Evolutionary conservation across 169 alveolate genomes (phyloP), one percentile per base, ranked within the genome.

Genomic region (Eimeria tenella): DNA sequence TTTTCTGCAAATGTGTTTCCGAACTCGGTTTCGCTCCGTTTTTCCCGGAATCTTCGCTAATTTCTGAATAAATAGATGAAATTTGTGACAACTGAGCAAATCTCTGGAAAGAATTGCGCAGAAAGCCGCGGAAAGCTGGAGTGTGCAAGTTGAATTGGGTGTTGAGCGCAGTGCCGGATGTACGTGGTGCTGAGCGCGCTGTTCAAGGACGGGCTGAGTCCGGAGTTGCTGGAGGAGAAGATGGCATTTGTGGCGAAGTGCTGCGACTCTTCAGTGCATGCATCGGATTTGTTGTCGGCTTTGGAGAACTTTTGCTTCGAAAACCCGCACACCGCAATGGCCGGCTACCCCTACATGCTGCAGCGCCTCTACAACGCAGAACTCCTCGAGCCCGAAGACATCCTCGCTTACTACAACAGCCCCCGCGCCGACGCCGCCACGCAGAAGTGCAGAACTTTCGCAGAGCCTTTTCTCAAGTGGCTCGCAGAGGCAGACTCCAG

Each of bases 351-450:
- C 31, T 92, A 92, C 71, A 25, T 86, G 49, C 53, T 92, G 62
- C 91, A 92, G 84, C 70, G 65, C 53, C 79, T 92, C 83, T 92
- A 92, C 93, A 83, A 92, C 88, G 95, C 91, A 8, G 91, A 82
- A n/a, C 84, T 74, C 13, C 71, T 92, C 4, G 95, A 92, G 50
- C 86, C 95, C 9, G 95, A 92, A 13, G 95, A 92, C 65, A 92
- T 92, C 50, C 70, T 92, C 52, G 79, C 77, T 56, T 92, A 74
- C 65, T 92, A 92, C 88, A 0, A 25, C 4, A 70, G 13, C 17
- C 93, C 77, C 11, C 23, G 55, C 23, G 86, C 55, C 8, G 93
- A 92, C 52, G 75, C 95, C 17, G 65, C 79, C 10, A 65, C n/a
- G 17, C 17, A 53, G 13, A 77, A 25, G n/a, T 92, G 95, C 65